phyloP scores from a whole-genome alignment of 345 rosid species.

The Acer yangbiense region DNA sequence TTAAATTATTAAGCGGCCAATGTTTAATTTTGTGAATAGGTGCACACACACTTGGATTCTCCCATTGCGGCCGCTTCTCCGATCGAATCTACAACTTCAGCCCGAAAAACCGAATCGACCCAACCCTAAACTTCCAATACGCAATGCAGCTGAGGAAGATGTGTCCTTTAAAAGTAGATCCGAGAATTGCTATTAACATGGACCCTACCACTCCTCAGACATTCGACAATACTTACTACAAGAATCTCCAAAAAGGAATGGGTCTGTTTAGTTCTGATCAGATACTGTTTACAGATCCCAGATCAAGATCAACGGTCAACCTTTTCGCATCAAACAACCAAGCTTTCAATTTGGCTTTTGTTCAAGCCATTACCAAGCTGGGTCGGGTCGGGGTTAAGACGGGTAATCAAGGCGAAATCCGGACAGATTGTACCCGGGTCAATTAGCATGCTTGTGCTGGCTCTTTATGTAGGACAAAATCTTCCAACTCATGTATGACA shows the following conservation, averaged over 20 bases:
- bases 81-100: constrained; percentile 70
- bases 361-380: constrained; percentile 67
- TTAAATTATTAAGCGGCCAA: too few species aligned
- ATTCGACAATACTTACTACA: constrained; percentile 79
- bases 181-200: constrained; percentile 78
- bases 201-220: constrained; percentile 70
- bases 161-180: constrained; percentile 72
- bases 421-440: constrained; percentile 55
- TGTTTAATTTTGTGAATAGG: constrained; percentile 31
- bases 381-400: constrained; percentile 75
- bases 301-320: constrained; percentile 63
- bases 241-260: constrained; percentile 70
- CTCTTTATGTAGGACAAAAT: too few species aligned
- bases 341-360: constrained; percentile 67
- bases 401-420: constrained; percentile 71
- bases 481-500: too few species aligned
- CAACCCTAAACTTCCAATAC: constrained; percentile 54
- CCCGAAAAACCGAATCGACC: constrained; percentile 50
- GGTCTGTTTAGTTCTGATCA: constrained; percentile 79
- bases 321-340: constrained; percentile 50
- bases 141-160: constrained; percentile 57
- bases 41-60: constrained; percentile 76
- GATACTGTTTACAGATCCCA: constrained; percentile 55
- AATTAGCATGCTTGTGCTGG: constrained; percentile 30
- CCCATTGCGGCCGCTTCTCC: constrained; percentile 74